These are phyloP conservation scores for Globisporangium nagaii DNA, from an alignment of 352 stramenopile species.

Conservation along the genomic window DNA sequence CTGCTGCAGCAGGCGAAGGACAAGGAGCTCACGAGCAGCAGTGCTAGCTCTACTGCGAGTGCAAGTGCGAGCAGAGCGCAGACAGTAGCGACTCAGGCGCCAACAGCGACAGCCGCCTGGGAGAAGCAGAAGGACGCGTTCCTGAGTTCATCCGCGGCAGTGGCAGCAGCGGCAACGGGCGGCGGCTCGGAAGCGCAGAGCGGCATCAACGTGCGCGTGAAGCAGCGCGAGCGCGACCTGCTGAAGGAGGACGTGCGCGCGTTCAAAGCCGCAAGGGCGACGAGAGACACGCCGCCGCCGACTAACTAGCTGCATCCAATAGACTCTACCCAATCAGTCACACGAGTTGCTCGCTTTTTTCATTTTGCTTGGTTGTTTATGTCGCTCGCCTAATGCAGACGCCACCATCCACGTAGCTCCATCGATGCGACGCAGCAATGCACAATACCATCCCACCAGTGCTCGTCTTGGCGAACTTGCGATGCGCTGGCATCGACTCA, in stretches of 20 bases:
- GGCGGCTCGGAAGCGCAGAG: conserved; percentile 17
- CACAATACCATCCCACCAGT: too few relatives aligned
- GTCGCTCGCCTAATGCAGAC: too few relatives aligned
- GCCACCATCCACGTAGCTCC: too few relatives aligned
- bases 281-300: conserved; percentile 2
- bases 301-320: neutral
- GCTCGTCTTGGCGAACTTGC: too few relatives aligned
- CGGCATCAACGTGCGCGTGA: conserved; percentile 38
- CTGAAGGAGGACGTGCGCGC: conserved; percentile 38
- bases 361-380: conserved; percentile 8
- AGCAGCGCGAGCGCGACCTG: conserved; percentile 43
- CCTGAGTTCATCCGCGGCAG: conserved; percentile 3
- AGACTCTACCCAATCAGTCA: too few relatives aligned
- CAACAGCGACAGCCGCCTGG: conserved; percentile 9
- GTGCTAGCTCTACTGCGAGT: neutral
- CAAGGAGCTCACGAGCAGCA: conserved; percentile 2
- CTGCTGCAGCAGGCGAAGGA: neutral
- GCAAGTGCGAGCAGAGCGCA: neutral
- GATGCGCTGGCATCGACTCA: too few relatives aligned
- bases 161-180: neutral
- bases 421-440: too few relatives aligned
- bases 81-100: conserved; percentile 7
- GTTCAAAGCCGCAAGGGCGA: conserved; percentile 28
- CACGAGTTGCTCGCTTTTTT: too few relatives aligned
- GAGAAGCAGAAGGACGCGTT: conserved; percentile 36